Conservation (phyloP, 2,329 filamentous ascomycete species). For the Aspergillus vadensis region DNA sequence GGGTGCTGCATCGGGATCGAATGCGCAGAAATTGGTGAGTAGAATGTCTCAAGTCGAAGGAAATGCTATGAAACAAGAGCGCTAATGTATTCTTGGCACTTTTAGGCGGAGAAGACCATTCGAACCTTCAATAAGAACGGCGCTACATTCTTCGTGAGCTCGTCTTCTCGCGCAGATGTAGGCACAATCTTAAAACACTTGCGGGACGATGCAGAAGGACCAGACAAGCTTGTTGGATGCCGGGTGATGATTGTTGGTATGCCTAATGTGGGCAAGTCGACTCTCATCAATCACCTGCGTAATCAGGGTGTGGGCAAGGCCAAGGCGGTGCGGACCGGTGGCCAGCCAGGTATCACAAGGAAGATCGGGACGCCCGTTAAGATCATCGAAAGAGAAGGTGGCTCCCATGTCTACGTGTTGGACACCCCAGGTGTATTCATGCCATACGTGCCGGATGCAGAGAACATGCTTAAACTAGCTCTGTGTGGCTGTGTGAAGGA, state of each 20-base stretch:
- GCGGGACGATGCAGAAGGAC: slow-evolving; percentile 31
- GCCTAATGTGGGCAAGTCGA: slow-evolving; percentile 97
- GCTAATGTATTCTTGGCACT: slow-evolving; percentile 7
- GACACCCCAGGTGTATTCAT: slow-evolving; percentile 96
- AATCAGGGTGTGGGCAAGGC: slow-evolving; percentile 61
- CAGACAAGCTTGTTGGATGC: slow-evolving; percentile 69
- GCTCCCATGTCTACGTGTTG: slow-evolving; percentile 73
- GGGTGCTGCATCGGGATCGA: slow-evolving; percentile 50
- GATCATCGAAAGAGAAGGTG: slow-evolving; percentile 62
- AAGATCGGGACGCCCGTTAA: slow-evolving; percentile 83
- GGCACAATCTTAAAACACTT: slow-evolving; percentile 37
- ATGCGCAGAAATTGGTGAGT: slow-evolving; percentile 45
- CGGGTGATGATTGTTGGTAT: slow-evolving; percentile 89
- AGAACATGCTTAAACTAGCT: slow-evolving; percentile 93
- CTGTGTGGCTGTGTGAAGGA: slow-evolving; percentile 90
- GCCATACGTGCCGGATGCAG: slow-evolving; percentile 80
- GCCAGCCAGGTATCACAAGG: slow-evolving; percentile 85
- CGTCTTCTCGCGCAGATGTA: slow-evolving; percentile 34
- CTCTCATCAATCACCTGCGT: slow-evolving; percentile 85
- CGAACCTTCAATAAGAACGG: slow-evolving; percentile 37
- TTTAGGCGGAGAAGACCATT: slow-evolving; percentile 36
- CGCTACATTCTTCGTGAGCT: slow-evolving; percentile 40
- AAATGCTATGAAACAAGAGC: background rate
- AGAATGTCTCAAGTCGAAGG: background rate
- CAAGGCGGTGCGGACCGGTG: slow-evolving; percentile 82